Base-by-base conservation (phyloP, 2,329 filamentous ascomycete species). In the Paraphaeosphaeria sporulosa region DNA sequence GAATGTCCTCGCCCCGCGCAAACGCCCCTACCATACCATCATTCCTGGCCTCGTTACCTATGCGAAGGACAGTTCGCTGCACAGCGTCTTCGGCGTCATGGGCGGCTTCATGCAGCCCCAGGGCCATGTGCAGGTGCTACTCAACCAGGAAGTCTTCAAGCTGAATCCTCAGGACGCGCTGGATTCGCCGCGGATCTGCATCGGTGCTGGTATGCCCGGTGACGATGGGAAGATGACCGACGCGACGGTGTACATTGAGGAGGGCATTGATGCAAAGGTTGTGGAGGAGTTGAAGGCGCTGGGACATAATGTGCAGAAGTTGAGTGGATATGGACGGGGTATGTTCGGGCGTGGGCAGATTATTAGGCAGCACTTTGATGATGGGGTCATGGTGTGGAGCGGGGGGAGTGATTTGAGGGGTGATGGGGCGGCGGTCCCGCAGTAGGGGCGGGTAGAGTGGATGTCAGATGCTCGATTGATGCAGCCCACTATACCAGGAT, bases 41-140 rank as follows among this genome's bases (percentile, higher is more conserved):
- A 99, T 99, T 70, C 94, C 95, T 0, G 94, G 91, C 0, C 85
- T 98, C 77, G 88, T 94, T 19, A 98, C 95, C 0, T 93, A 95
- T 67, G 76, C 87, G 19, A 80, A 81, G 4, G 93, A 96, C 68
- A 87, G 87, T 27, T 89, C 86, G 51, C 80, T 98, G 58, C 92
- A 97, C 76, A 90, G 88, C 4, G 91, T 96, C 0, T 97, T 94
- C 71, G 95, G 95, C 55, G 94, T 98, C 61, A 98, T 98, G 95
- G 95, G 95, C 55, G 94, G 93, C 2, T 98, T 96, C 79, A 98
- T 98, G 91, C 95, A 99, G 80, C 95, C 95, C 0, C 95, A 98
- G 78, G 95, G 94, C 23, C 95, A 98, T 62, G 89, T 98, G 0
- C 95, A 98, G 78, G 93, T 97, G 0, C 80, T 99, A 10, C 83